Conservation (phyloP, 2,329 filamentous ascomycete genomes). For the Epichloe gansuensis region DNA sequence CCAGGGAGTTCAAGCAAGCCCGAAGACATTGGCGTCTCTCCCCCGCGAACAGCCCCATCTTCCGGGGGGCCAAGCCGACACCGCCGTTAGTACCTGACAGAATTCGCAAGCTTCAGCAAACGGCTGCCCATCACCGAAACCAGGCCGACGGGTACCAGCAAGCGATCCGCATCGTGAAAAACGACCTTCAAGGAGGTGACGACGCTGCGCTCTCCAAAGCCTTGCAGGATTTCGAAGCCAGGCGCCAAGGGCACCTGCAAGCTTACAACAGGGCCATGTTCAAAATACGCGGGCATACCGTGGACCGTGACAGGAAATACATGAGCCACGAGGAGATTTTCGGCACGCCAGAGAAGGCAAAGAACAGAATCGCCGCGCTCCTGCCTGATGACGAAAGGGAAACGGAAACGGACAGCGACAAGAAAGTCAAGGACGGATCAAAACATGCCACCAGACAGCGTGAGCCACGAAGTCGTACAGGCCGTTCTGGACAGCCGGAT, state of each 20-base stretch:
- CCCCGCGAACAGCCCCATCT: constrained; percentile 16
- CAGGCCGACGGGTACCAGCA: constrained; percentile 17
- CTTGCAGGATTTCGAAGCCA: constrained; percentile 12
- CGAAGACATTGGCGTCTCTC: constrained; percentile 19
- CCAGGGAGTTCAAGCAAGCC: constrained; percentile 22
- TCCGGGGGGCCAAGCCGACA: constrained; percentile 10
- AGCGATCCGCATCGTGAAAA: constrained; percentile 12
- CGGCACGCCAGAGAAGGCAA: constrained; percentile 12
- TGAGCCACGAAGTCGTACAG: not conserved
- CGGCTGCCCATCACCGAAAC: constrained; percentile 17
- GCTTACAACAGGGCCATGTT: constrained; percentile 16
- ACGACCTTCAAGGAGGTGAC: constrained; percentile 9
- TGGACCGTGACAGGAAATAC: constrained; percentile 17
- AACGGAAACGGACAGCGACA: too few relatives aligned
- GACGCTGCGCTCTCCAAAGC: not conserved
- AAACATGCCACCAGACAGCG: not conserved
- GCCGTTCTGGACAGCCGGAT: not conserved
- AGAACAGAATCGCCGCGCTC: constrained; percentile 1
- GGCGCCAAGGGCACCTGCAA: constrained; percentile 14
- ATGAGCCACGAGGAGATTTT: constrained; percentile 17
- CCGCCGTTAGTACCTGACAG: constrained; percentile 11
- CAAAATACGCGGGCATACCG: constrained; percentile 15
- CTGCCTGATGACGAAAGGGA: not conserved
- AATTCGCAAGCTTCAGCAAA: constrained; percentile 14
- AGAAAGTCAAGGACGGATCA: not conserved